These are phyloP conservation scores for Babesia sp. DNA, from an alignment of 169 alveolate species.

Conservation along the genomic window DNA sequence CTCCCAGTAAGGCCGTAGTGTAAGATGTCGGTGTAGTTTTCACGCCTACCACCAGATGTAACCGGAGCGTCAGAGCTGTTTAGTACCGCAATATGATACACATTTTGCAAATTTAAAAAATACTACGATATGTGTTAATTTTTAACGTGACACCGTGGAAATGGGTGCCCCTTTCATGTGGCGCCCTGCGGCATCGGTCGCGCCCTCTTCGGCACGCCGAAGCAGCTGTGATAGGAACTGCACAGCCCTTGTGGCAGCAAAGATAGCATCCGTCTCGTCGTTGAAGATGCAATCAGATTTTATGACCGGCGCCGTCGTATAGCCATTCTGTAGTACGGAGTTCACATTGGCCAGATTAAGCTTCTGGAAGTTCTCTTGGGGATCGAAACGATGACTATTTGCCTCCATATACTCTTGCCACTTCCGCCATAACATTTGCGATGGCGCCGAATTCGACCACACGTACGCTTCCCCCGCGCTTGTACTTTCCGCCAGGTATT, in stretches of 20 bases:
- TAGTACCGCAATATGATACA: too few relatives aligned
- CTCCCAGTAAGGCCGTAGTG: background rate
- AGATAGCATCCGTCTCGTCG: constrained; percentile 33
- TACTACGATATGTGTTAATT: constrained; percentile 5
- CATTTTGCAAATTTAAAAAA: constrained; percentile 1
- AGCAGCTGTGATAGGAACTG: constrained; percentile 56
- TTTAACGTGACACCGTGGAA: background rate
- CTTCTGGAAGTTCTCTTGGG: constrained; percentile 1
- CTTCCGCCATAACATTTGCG: constrained; percentile 43
- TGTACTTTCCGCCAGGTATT: constrained; percentile 26
- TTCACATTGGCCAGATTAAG: constrained; percentile 7
- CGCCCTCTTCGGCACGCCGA: constrained; percentile 34
- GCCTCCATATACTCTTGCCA: constrained; percentile 39
- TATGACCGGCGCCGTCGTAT: background rate
- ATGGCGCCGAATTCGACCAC: constrained; percentile 51
- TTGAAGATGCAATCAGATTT: background rate
- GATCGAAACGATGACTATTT: constrained; percentile 13
- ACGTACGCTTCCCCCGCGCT: constrained; percentile 14
- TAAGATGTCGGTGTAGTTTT: background rate
- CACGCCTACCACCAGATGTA: background rate
- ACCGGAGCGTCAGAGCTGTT: background rate
- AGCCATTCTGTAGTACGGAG: constrained; percentile 4
- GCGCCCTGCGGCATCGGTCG: constrained; percentile 4
- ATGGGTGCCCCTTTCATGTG: background rate
- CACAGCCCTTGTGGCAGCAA: constrained; percentile 53